These are phyloP conservation scores for Aspergillus sclerotiicarbonarius DNA, from an alignment of 495 filamentous ascomycete genomes.

Conservation along the genomic window DNA sequence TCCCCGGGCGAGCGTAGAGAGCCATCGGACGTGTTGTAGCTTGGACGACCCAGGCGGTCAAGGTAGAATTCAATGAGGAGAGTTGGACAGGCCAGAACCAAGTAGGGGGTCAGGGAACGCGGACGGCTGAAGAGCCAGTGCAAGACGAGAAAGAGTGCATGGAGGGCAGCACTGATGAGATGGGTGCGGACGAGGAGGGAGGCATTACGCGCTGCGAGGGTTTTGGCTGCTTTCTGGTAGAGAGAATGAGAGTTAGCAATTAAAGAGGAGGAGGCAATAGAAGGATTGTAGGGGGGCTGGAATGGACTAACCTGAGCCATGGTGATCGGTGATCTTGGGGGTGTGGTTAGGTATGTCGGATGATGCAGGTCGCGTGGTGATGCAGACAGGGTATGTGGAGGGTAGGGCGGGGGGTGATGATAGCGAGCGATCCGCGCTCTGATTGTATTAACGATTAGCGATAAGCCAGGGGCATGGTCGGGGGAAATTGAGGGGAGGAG, in stretches of 20 bases:
- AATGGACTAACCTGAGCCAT: constrained; percentile 37
- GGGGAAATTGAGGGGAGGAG: background rate
- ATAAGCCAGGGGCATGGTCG: background rate
- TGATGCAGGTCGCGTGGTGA: constrained; percentile 4
- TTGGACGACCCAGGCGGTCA: constrained; percentile 78
- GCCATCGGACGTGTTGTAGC: constrained; percentile 59
- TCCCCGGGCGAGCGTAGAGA: constrained; percentile 75
- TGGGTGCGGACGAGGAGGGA: constrained; percentile 74
- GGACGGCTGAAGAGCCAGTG: constrained; percentile 64
- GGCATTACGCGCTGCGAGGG: constrained; percentile 78
- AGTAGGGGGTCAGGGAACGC: constrained; percentile 68
- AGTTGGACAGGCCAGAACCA: constrained; percentile 68
- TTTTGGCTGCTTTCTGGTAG: constrained; percentile 86
- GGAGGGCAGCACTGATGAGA: constrained; percentile 64
- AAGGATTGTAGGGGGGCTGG: background rate
- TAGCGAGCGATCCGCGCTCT: background rate
- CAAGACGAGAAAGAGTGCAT: constrained; percentile 69
- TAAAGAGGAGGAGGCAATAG: background rate
- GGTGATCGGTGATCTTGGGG: constrained; percentile 5
- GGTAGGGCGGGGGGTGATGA: background rate
- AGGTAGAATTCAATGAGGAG: constrained; percentile 78
- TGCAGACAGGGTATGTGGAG: background rate
- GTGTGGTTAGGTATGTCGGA: background rate
- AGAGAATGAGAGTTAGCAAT: constrained; percentile 11
- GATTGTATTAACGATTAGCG: background rate